Evolutionary conservation across 2,329 filamentous ascomycete genomes (phyloP).

Genomic region (Davidsoniella australis): DNA sequence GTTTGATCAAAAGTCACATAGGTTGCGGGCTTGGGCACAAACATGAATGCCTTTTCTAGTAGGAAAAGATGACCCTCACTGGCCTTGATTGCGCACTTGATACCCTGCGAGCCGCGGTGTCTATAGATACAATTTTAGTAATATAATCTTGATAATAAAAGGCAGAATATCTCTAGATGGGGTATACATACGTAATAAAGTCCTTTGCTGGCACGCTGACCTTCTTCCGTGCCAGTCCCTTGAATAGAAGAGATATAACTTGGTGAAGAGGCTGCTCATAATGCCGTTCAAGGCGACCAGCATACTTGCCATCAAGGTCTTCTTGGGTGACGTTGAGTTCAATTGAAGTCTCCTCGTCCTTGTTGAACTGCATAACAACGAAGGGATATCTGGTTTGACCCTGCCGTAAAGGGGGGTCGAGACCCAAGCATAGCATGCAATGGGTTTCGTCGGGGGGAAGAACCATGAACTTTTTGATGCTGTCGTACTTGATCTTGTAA

Average conservation of each 20-base stretch:
- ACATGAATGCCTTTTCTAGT: constrained; percentile 96
- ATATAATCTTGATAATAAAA: not conserved
- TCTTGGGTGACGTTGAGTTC: constrained; percentile 94
- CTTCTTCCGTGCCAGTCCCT: constrained; percentile 85
- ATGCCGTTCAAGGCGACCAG: constrained; percentile 70
- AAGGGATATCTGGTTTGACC: constrained; percentile 97
- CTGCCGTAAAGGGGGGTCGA: constrained; percentile 88
- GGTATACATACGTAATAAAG: constrained; percentile 51
- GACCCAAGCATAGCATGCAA: constrained; percentile 80
- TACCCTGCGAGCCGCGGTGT: constrained; percentile 82
- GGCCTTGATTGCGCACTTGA: constrained; percentile 99
- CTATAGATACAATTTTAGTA: constrained; percentile 21
- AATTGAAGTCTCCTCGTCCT: constrained; percentile 90
- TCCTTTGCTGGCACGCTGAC: constrained; percentile 86
- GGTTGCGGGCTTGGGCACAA: constrained; percentile 93
- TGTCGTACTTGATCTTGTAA: constrained; percentile 98
- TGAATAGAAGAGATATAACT: constrained; percentile 90
- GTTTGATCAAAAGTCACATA: constrained; percentile 95
- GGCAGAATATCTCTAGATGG: not conserved
- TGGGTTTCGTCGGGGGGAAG: constrained; percentile 95
- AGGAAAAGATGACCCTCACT: constrained; percentile 96
- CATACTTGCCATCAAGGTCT: constrained; percentile 66
- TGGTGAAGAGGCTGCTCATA: constrained; percentile 90
- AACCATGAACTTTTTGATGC: constrained; percentile 97
- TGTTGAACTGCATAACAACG: constrained; percentile 97